A percentile compares a stretch with the other conserved stretches of the same genome.
Conservation (phyloP, 2,329 filamentous ascomycete genomes). For the Cercospora nicotianae region DNA sequence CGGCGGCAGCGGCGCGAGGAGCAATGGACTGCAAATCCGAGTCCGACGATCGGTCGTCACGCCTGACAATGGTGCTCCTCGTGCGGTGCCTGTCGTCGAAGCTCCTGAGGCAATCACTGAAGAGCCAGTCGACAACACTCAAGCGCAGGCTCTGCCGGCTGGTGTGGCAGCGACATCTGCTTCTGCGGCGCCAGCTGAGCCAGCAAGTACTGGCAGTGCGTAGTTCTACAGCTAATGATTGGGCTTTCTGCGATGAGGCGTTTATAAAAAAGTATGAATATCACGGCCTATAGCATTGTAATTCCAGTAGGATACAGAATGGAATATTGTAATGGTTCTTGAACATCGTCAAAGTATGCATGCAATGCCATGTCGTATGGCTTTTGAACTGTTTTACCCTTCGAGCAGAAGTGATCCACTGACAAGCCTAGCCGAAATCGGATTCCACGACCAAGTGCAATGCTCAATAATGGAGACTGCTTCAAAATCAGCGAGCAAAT, state of each 20-base stretch:
- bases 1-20: slow-evolving; percentile 7
- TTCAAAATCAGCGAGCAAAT: too few relatives aligned
- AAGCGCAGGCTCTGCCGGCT: neutral
- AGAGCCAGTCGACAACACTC: slow-evolving; percentile 1
- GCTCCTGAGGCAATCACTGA: slow-evolving; percentile 3
- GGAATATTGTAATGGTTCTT: neutral
- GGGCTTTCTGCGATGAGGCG: neutral
- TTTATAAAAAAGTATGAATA: neutral
- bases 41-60: slow-evolving; percentile 9
- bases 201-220: neutral
- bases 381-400: neutral
- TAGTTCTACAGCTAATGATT: neutral
- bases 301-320: neutral
- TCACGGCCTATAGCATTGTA: neutral
- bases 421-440: too few relatives aligned
- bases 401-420: too few relatives aligned
- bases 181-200: neutral
- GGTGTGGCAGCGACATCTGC: neutral
- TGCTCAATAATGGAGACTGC: too few relatives aligned
- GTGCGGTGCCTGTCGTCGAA: slow-evolving; percentile 8
- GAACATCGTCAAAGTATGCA: neutral
- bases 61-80: slow-evolving; percentile 4
- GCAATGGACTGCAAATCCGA: slow-evolving; percentile 5
- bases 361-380: neutral
- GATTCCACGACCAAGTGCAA: too few relatives aligned